Percentiles rank a stretch among this genome's conserved stretches.
phyloP scores from a whole-genome alignment of 2,329 filamentous ascomycete genomes.

The Diaporthe citrichinensis region DNA sequence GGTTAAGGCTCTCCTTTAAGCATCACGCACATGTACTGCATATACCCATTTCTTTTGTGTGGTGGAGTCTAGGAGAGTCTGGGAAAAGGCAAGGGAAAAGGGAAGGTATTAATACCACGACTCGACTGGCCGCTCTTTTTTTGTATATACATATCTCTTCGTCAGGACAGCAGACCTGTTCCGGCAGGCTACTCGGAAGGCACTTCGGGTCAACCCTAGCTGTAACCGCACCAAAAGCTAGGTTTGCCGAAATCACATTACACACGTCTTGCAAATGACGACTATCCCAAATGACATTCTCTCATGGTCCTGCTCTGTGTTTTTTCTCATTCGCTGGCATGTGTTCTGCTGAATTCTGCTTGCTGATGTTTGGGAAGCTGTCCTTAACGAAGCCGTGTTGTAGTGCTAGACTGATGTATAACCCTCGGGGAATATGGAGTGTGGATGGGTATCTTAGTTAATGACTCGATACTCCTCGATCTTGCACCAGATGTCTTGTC shows the following conservation, averaged over 20 bases:
- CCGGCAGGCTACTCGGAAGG: background rate
- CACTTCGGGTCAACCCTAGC: background rate
- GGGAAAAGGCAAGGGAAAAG: background rate
- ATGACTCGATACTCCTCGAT: background rate
- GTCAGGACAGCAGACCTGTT: background rate
- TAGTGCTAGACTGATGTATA: background rate
- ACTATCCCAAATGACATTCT: background rate
- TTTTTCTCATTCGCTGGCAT: too few relatives aligned
- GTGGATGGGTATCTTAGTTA: background rate
- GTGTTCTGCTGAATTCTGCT: background rate
- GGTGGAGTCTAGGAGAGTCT: background rate
- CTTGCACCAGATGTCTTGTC: too few relatives aligned
- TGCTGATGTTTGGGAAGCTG: background rate
- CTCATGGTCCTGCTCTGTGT: too few relatives aligned
- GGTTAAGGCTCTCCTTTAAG: background rate
- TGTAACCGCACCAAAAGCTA: background rate
- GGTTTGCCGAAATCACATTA: background rate
- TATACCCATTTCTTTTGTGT: slow-evolving; percentile 39
- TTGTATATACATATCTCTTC: slow-evolving; percentile 20
- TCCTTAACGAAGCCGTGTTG: background rate
- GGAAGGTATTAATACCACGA: background rate
- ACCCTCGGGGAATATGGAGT: too few relatives aligned
- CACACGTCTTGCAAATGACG: background rate
- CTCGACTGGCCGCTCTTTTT: slow-evolving; percentile 7
- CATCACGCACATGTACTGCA: slow-evolving; percentile 7